phyloP scores from a whole-genome alignment of 192 early-diverging fungal genomes.

The Backusella mclennaniae region DNA sequence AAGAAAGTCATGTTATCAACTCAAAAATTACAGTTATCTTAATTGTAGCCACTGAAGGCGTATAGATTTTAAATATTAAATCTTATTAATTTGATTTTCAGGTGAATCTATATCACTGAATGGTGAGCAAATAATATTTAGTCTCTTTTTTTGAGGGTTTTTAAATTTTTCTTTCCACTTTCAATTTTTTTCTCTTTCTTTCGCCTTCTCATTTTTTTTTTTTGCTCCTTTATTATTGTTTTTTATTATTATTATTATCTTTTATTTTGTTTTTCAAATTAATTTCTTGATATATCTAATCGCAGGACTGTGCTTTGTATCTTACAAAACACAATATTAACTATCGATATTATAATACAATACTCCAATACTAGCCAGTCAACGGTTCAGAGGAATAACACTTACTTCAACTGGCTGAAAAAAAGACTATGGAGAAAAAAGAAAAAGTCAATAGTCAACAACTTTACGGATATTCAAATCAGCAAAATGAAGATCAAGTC shows the following conservation, averaged over 20 bases:
- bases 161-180: not conserved
- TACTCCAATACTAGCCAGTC: not conserved
- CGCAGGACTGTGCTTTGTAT: not conserved
- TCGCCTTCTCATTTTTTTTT: constrained; percentile 4
- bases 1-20: not conserved
- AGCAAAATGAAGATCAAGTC: not conserved
- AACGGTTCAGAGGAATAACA: not conserved
- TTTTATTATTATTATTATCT: not conserved
- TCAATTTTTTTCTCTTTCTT: constrained; percentile 6
- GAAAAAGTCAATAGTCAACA: not conserved
- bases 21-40: not conserved
- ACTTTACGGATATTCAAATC: constrained; percentile 7
- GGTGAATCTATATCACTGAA: not conserved
- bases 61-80: not conserved
- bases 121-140: not conserved
- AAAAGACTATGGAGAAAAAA: not conserved
- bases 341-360: not conserved
- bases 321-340: not conserved
- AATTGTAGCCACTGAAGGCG: not conserved
- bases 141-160: not conserved
- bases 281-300: not conserved
- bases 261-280: not conserved
- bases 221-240: not conserved
- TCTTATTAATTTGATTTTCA: constrained; percentile 5
- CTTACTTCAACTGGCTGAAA: not conserved